phyloP scores from a whole-genome alignment of 768 basidiomycete species.

The Naematelia aurantialba region DNA sequence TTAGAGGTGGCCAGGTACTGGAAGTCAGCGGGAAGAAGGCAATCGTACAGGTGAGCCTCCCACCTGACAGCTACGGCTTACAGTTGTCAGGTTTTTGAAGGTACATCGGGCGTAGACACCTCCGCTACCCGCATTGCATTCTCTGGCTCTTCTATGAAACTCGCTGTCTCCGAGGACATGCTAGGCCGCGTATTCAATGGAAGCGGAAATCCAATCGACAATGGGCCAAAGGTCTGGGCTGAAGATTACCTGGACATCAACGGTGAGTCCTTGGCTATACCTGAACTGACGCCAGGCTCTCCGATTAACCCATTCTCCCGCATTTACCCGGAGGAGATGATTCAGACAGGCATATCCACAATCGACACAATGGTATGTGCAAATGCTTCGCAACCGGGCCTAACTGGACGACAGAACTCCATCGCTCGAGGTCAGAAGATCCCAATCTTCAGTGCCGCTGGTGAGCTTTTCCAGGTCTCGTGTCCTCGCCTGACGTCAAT shows the following conservation, averaged over 20 bases:
- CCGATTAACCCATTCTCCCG: conserved; percentile 75
- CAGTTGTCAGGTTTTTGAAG: conserved; percentile 72
- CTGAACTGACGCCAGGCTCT: conserved; percentile 60
- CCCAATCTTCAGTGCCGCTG: conserved; percentile 95
- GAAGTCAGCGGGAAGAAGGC: conserved; percentile 99
- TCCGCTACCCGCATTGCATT: conserved; percentile 97
- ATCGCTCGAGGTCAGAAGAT: conserved; percentile 99
- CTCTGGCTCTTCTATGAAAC: conserved; percentile 96
- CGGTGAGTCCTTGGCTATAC: conserved; percentile 58
- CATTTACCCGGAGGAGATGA: conserved; percentile 99
- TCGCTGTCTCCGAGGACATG: conserved; percentile 99
- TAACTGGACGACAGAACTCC: conserved; percentile 58
- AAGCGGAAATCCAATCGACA: conserved; percentile 94
- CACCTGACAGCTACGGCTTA: not conserved
- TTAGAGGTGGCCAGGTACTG: conserved; percentile 93
- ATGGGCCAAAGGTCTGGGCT: conserved; percentile 97
- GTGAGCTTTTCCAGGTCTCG: not conserved
- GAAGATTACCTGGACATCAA: conserved; percentile 99
- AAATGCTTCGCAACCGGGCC: not conserved
- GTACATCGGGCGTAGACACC: conserved; percentile 94
- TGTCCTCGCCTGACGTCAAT: not conserved
- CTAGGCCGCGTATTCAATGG: conserved; percentile 98
- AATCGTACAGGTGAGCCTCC: conserved; percentile 67
- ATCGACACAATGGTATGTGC: conserved; percentile 50
- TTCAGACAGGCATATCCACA: conserved; percentile 99